phyloP scores from a whole-genome alignment of 2,329 filamentous ascomycete species.

The Fusarium pseudonygamai region DNA sequence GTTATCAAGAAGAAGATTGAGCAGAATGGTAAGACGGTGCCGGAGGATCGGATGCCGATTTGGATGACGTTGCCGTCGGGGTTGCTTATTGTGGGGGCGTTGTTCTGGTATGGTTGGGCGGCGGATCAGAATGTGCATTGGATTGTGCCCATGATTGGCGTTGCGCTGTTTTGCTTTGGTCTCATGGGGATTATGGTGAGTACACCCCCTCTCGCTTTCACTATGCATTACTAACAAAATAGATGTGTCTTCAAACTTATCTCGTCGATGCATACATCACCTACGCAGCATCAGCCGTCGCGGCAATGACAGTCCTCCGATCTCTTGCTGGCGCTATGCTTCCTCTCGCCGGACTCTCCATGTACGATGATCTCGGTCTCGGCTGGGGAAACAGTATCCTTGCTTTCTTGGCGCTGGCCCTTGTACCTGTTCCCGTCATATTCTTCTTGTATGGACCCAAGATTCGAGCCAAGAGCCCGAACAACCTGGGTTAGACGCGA shows the following conservation, averaged over 20 bases:
- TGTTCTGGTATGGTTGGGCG: slow-evolving; percentile 48
- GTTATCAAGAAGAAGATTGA: slow-evolving; percentile 42
- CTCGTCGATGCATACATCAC: slow-evolving; percentile 46
- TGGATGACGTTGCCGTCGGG: slow-evolving; percentile 41
- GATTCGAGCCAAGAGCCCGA: slow-evolving; percentile 36
- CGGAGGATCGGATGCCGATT: slow-evolving; percentile 44
- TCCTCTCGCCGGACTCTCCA: slow-evolving; percentile 63
- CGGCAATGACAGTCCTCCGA: slow-evolving; percentile 44
- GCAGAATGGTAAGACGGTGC: slow-evolving; percentile 29
- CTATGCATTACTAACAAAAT: background rate
- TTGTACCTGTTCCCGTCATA: slow-evolving; percentile 36
- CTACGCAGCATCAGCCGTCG: slow-evolving; percentile 46
- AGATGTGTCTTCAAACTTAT: slow-evolving; percentile 51
- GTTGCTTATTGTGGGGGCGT: slow-evolving; percentile 36
- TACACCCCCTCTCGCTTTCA: background rate
- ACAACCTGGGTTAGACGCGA: slow-evolving; percentile 27
- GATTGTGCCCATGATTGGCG: slow-evolving; percentile 50
- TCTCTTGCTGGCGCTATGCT: slow-evolving; percentile 74
- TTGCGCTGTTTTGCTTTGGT: slow-evolving; percentile 57
- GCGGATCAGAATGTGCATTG: slow-evolving; percentile 40
- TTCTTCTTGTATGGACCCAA: slow-evolving; percentile 36
- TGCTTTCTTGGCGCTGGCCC: slow-evolving; percentile 54
- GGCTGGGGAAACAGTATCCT: slow-evolving; percentile 58
- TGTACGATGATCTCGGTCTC: slow-evolving; percentile 52
- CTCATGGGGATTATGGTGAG: slow-evolving; percentile 53